Percentiles rank a stretch among this genome's conserved stretches.
These are phyloP conservation scores for Colletotrichum euphorbiae DNA, from an alignment of 2,329 filamentous ascomycete genomes.

Conservation along the genomic window DNA sequence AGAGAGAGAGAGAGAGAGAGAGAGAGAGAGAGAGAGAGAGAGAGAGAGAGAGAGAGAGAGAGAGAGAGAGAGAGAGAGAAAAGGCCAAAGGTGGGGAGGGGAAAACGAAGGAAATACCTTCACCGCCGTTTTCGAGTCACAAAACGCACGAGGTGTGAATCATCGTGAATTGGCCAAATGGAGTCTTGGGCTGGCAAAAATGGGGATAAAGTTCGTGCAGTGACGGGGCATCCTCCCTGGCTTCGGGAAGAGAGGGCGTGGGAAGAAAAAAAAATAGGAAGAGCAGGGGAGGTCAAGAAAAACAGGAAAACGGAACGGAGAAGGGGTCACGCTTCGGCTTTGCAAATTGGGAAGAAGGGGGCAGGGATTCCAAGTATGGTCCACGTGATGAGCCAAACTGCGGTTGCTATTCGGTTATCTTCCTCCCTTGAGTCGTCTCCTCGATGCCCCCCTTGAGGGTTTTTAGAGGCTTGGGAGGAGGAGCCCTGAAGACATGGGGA, in stretches of 20 bases:
- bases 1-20: no score
- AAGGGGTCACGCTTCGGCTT: no score
- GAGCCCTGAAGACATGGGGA: slow-evolving; percentile 18
- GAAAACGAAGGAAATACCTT: slow-evolving; percentile 1
- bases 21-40: no score
- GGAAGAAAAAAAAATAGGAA: neutral
- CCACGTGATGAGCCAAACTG: slow-evolving; percentile 33
- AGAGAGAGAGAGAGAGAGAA: no score
- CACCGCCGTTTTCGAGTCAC: slow-evolving; percentile 39
- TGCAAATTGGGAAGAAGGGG: no score
- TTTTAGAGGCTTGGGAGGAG: slow-evolving; percentile 1
- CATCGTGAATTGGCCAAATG: slow-evolving; percentile 34
- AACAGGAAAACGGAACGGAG: slow-evolving; percentile 28
- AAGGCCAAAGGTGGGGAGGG: neutral
- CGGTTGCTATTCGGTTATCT: slow-evolving; percentile 31
- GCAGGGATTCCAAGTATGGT: slow-evolving; percentile 1
- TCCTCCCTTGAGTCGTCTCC: neutral
- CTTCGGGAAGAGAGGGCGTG: neutral
- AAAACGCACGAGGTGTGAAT: slow-evolving; percentile 26
- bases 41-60: no score
- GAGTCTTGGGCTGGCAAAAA: slow-evolving; percentile 2
- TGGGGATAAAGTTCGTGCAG: neutral
- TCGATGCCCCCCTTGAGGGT: neutral
- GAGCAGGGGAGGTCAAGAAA: neutral
- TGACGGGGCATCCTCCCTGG: slow-evolving; percentile 17